Evolutionary conservation across 108 stramenopile species (phyloP).

Genomic region (Fragilariopsis cylindrus): DNA sequence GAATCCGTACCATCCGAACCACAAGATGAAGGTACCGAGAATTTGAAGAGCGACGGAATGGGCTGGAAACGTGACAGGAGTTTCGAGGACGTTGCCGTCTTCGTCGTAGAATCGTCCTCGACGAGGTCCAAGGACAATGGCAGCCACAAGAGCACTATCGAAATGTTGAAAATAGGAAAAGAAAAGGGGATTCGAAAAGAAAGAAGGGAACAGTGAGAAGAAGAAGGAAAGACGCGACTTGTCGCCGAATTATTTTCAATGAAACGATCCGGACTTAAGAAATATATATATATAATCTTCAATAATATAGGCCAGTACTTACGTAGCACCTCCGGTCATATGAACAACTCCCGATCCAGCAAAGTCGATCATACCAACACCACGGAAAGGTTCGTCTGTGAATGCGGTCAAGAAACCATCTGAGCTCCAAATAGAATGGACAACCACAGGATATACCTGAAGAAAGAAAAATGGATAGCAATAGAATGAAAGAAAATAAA

Average conservation of each 20-base stretch:
- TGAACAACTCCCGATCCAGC: conserved; percentile 96
- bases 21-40: conserved; percentile 85
- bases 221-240: no score
- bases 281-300: no score
- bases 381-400: conserved; percentile 51
- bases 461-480: background rate
- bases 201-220: no score
- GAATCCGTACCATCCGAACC: conserved; percentile 95
- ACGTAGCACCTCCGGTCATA: conserved; percentile 87
- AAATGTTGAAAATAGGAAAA: no score
- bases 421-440: conserved; percentile 80
- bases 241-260: no score
- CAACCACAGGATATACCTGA: conserved; percentile 83
- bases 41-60: conserved; percentile 79
- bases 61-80: conserved; percentile 59
- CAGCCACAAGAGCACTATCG: conserved; percentile 69
- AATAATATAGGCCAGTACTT: background rate
- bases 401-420: conserved; percentile 69
- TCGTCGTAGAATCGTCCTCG: conserved; percentile 85
- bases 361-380: conserved; percentile 86
- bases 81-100: conserved; percentile 73
- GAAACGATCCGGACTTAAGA: no score
- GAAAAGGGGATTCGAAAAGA: no score
- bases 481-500: no score
- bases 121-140: conserved; percentile 83